Evolutionary conservation across 495 filamentous ascomycete species (phyloP), one percentile per base, ranked within the genome.

Genomic region (Penicillium cinerascens): DNA sequence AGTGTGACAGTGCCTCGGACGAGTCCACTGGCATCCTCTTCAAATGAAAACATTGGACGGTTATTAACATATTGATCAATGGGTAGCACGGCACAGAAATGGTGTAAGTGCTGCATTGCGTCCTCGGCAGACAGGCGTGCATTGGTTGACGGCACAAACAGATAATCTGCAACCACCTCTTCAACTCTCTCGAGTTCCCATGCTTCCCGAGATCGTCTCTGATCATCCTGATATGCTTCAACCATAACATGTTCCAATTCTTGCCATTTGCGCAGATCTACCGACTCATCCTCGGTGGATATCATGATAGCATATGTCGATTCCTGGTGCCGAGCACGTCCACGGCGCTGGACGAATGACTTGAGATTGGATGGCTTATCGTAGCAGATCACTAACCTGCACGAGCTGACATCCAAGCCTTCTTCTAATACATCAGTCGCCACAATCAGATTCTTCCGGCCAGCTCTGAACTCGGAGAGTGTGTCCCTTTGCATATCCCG

Each of bases 371-470:
- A 65, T 4, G 89, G 90, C 36, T 77, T 70, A 52, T 95, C 82
- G 60, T 88, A 95, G 61, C 90, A 93, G n/a, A 96, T 76, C 11
- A 97, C 90, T 27, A 90, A 61, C 59, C 92, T 88, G 65, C 92
- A 97, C 6, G 85, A 83, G 8, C 86, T 85, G 2, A 97, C 79
- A 65, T 97, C 92, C 36, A 98, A 88, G 0, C 92, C 93, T 69
- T 98, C 93, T 67, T 97, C 92, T 0, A 95, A 72, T 0, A 92
- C 92, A 59, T 82, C 87, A 0, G 92, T 97, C 0, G 89, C 81
- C 6, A 98, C 70, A 9, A 98, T 75, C 1, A 98, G 73, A 58
- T 96, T 93, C 26, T 82, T 82, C 4, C 69, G 72, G 8, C 91
- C 89, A 2, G 63, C 58, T 16, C 82, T 81, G 54, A 98, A 92